Percentiles rank a stretch among this genome's conserved stretches.
Evolutionary conservation across 208 protist species (phyloP).

Genomic region (Tritrichomonas foetus): DNA sequence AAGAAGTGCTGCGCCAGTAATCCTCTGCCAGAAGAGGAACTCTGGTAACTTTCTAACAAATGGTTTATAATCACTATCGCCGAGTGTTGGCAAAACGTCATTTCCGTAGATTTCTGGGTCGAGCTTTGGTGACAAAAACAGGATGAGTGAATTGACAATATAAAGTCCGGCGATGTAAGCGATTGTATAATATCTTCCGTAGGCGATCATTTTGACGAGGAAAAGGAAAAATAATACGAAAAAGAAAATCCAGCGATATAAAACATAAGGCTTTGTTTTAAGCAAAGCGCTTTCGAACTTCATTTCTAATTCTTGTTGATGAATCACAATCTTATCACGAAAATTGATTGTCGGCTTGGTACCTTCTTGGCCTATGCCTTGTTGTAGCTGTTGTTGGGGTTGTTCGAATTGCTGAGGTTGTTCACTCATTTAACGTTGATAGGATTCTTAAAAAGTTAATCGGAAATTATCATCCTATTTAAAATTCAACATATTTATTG

Average conservation of each 20-base stretch:
- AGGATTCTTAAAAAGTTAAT: no score
- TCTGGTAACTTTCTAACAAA: slow-evolving; percentile 12
- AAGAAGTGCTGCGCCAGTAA: neutral
- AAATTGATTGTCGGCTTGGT: neutral
- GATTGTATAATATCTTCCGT: neutral
- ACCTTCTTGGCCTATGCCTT: neutral
- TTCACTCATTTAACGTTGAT: no score
- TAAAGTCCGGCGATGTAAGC: neutral
- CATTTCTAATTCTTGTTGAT: neutral
- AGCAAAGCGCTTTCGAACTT: neutral
- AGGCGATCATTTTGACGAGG: neutral
- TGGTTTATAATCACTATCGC: neutral
- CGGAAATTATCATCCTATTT: no score
- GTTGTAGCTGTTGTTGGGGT: no score
- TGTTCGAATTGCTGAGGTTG: no score
- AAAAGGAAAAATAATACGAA: neutral
- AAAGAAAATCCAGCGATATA: neutral
- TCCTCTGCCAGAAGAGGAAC: neutral
- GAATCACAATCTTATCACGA: neutral
- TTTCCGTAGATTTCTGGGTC: neutral
- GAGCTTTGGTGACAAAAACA: neutral
- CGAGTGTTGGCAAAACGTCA: neutral
- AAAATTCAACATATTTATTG: no score
- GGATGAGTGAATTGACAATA: neutral
- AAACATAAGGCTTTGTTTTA: neutral